A percentile compares a stretch with the other conserved stretches of the same genome.
Evolutionary conservation across 2,329 filamentous ascomycete genomes (phyloP).

Genomic region (Verticillium alfalfae): DNA sequence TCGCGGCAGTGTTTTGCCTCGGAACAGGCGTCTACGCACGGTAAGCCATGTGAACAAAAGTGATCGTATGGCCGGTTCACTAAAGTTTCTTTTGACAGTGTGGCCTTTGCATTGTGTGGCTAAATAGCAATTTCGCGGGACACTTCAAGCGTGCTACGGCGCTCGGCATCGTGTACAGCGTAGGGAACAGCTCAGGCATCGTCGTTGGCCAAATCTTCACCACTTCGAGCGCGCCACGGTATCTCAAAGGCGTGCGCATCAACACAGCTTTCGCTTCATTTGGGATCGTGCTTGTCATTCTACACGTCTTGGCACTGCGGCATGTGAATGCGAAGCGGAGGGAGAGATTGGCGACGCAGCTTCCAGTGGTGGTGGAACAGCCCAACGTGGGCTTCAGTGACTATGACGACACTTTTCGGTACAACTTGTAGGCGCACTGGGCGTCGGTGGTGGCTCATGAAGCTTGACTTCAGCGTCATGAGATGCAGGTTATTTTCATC

Average conservation of each 20-base stretch:
- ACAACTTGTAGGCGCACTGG: neutral
- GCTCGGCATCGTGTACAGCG: constrained; percentile 27
- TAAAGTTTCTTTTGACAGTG: constrained; percentile 23
- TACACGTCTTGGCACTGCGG: neutral
- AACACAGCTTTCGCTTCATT: constrained; percentile 19
- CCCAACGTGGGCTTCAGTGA: neutral
- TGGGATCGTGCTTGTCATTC: constrained; percentile 15
- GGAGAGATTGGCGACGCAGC: neutral
- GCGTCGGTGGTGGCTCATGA: no score
- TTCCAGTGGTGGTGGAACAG: neutral
- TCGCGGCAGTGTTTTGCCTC: constrained; percentile 43
- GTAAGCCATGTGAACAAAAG: neutral
- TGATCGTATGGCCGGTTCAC: no score
- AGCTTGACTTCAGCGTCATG: no score
- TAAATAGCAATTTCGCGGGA: constrained; percentile 37
- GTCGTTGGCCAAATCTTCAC: constrained; percentile 32
- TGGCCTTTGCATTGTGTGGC: constrained; percentile 41
- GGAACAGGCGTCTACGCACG: constrained; percentile 35
- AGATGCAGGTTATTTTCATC: no score
- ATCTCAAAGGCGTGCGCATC: constrained; percentile 21
- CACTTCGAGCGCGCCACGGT: constrained; percentile 18
- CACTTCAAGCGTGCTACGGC: constrained; percentile 40
- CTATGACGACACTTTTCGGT: neutral
- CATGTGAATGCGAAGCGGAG: neutral
- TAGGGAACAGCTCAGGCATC: constrained; percentile 38